Base-by-base conservation (phyloP, 108 stramenopile genomes). In the Pseudonitzschia pungens region DNA sequence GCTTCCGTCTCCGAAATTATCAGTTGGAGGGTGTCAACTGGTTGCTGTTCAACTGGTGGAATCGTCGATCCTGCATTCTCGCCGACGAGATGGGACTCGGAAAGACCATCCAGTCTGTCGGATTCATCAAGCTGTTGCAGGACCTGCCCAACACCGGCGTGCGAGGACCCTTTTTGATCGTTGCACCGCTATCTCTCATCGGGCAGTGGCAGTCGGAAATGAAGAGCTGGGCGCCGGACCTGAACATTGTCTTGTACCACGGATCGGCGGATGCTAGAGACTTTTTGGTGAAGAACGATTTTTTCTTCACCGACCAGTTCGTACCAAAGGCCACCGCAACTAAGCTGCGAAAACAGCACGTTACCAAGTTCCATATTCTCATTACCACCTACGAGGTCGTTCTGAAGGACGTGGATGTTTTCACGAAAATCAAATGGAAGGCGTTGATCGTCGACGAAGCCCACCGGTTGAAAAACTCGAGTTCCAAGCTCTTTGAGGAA, bases 11-110 rank as follows among this genome's bases (percentile, higher is more conserved):
- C 16, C 86, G 99, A 56, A 81, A 84, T 50, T 99, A 99, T 65
- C 99, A 99, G 78, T 73, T 96, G 24, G 88, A 98, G 74, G 99
- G 99, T 62, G 94, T 99, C 27, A 96, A 95, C 69, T 99, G 99
- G 99, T 82, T 99, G 69, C 73, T 98, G 10, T 93, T 89, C 79
- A 97, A 97, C 75, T 97, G 95, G 94, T 91, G 86, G 69, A 94
- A 96, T 78, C 68, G 79, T 40, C 72, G 98, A 43, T 92, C 89
- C 2, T 98, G 96, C 75, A 98, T 99, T 66, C 84, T 99, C 56
- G 99, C 97, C 15, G 99, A 99, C 71, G 98, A 98, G 75, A 99
- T 94, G 92, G 92, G 91, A 54, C 81, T 92, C 10, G 66, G 66
- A 40, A 51, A 91, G 71, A 94, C 93, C 4, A 92, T 94, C 50